phyloP scores from a whole-genome alignment of 2,329 filamentous ascomycete genomes.

The Fusarium sororula region DNA sequence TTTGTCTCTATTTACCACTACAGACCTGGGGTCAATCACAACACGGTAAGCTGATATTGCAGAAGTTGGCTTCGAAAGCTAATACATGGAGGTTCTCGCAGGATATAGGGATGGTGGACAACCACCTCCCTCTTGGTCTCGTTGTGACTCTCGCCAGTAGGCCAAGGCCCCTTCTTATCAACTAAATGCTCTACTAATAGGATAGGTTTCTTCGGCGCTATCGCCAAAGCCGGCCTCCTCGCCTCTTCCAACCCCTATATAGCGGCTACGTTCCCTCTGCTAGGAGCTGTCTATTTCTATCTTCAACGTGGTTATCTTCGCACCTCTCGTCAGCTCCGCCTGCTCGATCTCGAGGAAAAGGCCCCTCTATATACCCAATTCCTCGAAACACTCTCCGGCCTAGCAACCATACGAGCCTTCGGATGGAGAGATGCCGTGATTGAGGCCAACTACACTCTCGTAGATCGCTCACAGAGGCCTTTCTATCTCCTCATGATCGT shows the following conservation, averaged over 20 bases:
- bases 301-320: constrained; percentile 54
- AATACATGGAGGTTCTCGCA: constrained; percentile 50
- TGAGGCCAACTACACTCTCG: constrained; percentile 55
- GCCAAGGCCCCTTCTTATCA: constrained; percentile 13
- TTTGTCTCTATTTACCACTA: constrained; percentile 51
- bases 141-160: constrained; percentile 48
- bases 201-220: constrained; percentile 47
- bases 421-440: constrained; percentile 54
- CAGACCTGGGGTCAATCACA: constrained; percentile 52
- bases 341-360: constrained; percentile 55
- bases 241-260: constrained; percentile 43
- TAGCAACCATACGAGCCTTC: constrained; percentile 64
- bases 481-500: constrained; percentile 66
- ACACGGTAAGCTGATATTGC: constrained; percentile 47
- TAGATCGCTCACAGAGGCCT: constrained; percentile 64
- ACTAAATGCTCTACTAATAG: background rate
- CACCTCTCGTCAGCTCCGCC: constrained; percentile 54
- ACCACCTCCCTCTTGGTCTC: constrained; percentile 50
- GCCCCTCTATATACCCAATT: constrained; percentile 52
- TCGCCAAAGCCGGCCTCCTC: constrained; percentile 40
- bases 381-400: constrained; percentile 57
- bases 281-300: constrained; percentile 53
- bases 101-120: constrained; percentile 56
- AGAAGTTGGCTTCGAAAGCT: background rate
- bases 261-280: constrained; percentile 54